Percentiles rank a stretch among this genome's conserved stretches.
These are phyloP conservation scores for Pleurotus giganteus DNA, from an alignment of 768 basidiomycete species.

Conservation along the genomic window DNA sequence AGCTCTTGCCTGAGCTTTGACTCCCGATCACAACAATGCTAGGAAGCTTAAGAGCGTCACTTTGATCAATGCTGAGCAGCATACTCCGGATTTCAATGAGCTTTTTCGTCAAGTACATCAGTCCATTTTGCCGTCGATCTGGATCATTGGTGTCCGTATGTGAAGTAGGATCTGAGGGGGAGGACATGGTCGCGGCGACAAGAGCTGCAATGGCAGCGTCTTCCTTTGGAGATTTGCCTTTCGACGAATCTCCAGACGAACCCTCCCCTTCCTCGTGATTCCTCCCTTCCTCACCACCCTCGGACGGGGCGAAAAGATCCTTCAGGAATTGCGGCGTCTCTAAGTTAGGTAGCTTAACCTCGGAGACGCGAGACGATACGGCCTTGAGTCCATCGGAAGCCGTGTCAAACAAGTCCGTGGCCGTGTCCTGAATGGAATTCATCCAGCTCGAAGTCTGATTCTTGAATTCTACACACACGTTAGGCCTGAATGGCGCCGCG, in stretches of 20 bases:
- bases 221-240: slow-evolving; percentile 53
- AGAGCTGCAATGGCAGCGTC: slow-evolving; percentile 69
- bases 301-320: slow-evolving; percentile 45
- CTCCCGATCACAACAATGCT: slow-evolving; percentile 98
- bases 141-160: slow-evolving; percentile 29
- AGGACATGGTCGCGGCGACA: slow-evolving; percentile 75
- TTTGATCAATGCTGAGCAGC: slow-evolving; percentile 95
- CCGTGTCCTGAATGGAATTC: slow-evolving; percentile 61
- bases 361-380: slow-evolving; percentile 56
- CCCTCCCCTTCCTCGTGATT: slow-evolving; percentile 30
- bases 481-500: background rate
- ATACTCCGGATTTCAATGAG: slow-evolving; percentile 95
- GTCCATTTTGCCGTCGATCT: slow-evolving; percentile 67
- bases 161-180: slow-evolving; percentile 61
- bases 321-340: slow-evolving; percentile 69
- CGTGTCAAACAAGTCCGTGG: slow-evolving; percentile 66
- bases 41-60: slow-evolving; percentile 89
- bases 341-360: slow-evolving; percentile 53
- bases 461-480: slow-evolving; percentile 57
- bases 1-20: slow-evolving; percentile 98
- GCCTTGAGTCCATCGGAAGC: slow-evolving; percentile 69
- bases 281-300: slow-evolving; percentile 29
- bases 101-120: slow-evolving; percentile 92
- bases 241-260: slow-evolving; percentile 25
- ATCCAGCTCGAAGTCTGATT: slow-evolving; percentile 70